phyloP scores from a whole-genome alignment of 2,329 filamentous ascomycete genomes.

The Aspergillus novofumigatus region DNA sequence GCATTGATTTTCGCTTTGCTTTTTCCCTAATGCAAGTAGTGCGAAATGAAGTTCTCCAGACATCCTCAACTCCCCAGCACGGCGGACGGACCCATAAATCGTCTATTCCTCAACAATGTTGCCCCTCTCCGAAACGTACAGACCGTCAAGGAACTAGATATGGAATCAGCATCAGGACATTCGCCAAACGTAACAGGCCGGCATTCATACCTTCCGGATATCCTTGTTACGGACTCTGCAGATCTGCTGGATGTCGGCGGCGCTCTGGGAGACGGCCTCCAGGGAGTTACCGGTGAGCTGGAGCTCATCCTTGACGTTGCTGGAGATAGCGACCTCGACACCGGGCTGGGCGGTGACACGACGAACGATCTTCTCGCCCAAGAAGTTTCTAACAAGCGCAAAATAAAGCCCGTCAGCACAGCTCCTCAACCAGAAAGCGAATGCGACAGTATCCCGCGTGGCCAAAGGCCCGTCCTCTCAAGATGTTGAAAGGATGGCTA shows the following conservation, averaged over 20 bases:
- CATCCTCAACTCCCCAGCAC: conserved; percentile 33
- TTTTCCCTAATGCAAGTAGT: conserved; percentile 37
- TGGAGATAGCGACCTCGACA: conserved; percentile 85
- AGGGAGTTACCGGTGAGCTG: conserved; percentile 89
- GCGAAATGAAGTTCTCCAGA: conserved; percentile 37
- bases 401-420: conserved; percentile 29
- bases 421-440: neutral
- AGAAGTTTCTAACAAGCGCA: conserved; percentile 71
- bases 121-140: conserved; percentile 98
- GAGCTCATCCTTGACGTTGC: conserved; percentile 97
- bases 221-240: conserved; percentile 99
- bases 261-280: conserved; percentile 95
- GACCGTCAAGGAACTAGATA: conserved; percentile 91
- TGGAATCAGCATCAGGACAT: conserved; percentile 5
- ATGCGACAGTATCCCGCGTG: neutral
- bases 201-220: conserved; percentile 84
- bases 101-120: conserved; percentile 70
- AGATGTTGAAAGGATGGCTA: neutral
- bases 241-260: conserved; percentile 99
- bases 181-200: neutral
- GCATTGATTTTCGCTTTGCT: conserved; percentile 32
- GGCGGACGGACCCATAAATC: conserved; percentile 27
- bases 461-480: neutral
- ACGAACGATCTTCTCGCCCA: conserved; percentile 99
- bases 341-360: conserved; percentile 82